Conservation (phyloP, 202 grass and related monocot genomes). For the Carex arenaria region DNA sequence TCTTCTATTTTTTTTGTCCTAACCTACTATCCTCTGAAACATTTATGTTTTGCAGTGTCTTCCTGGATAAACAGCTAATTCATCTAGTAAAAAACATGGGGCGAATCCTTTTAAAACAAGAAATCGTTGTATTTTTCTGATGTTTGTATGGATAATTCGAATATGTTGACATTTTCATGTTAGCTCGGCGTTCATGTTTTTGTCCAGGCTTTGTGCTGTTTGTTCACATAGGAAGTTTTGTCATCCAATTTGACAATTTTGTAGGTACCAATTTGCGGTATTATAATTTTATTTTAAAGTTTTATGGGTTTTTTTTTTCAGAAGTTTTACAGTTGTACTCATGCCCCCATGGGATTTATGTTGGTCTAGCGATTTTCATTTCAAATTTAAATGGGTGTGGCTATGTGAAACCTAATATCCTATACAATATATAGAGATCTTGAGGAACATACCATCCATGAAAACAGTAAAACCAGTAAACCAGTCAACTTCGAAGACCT, state of each 20-base stretch:
- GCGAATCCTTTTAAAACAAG: neutral
- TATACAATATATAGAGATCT: neutral
- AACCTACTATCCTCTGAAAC: neutral
- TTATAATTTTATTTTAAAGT: neutral
- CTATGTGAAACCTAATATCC: neutral
- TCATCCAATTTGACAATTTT: conserved; percentile 10
- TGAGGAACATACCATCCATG: neutral
- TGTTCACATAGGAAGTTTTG: conserved; percentile 10
- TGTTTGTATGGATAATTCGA: conserved; percentile 23
- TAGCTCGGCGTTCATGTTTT: neutral
- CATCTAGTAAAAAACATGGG: conserved; percentile 7
- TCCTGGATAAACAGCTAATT: conserved; percentile 4
- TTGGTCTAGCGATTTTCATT: neutral
- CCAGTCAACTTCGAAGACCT: neutral
- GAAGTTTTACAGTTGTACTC: neutral
- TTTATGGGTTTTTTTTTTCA: neutral
- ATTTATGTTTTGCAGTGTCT: conserved; percentile 6
- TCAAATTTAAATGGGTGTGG: neutral
- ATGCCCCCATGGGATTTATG: neutral
- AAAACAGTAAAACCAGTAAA: neutral
- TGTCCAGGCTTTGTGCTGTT: neutral
- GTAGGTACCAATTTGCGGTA: neutral
- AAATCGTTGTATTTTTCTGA: conserved; percentile 6
- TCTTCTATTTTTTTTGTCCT: neutral
- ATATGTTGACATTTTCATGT: conserved; percentile 19